phyloP scores from a whole-genome alignment of 306 rosid genomes.

The Hylodesmum podocarpum region DNA sequence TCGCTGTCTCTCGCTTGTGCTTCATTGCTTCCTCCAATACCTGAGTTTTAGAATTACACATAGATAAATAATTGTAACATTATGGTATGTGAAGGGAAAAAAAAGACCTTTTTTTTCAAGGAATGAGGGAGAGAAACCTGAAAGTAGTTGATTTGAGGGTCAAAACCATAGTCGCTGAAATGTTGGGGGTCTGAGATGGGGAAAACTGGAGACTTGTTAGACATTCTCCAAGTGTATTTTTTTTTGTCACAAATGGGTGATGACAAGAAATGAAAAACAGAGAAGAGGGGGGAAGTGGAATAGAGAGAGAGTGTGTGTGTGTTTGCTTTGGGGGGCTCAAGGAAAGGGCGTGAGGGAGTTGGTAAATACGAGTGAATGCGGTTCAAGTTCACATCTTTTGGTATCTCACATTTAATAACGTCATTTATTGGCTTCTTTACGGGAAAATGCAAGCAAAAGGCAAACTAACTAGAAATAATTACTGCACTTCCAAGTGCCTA shows the following conservation, averaged over 20 bases:
- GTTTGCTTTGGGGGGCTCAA: conserved; percentile 26
- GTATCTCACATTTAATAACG: background rate
- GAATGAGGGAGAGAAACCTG: conserved; percentile 56
- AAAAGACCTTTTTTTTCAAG: background rate
- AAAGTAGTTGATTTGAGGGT: conserved; percentile 85
- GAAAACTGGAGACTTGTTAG: conserved; percentile 72
- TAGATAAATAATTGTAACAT: background rate
- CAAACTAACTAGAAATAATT: background rate
- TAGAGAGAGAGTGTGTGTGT: background rate
- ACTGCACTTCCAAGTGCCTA: background rate
- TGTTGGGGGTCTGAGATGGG: conserved; percentile 88
- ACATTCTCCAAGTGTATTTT: too few relatives aligned
- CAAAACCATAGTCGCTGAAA: conserved; percentile 96
- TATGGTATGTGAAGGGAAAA: background rate
- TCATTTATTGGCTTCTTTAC: background rate
- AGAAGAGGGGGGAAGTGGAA: background rate
- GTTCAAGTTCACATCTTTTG: background rate
- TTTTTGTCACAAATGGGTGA: background rate
- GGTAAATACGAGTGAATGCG: conserved; percentile 45
- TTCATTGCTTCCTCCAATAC: conserved; percentile 85
- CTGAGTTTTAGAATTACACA: conserved; percentile 24
- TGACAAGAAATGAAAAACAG: background rate
- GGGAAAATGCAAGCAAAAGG: background rate
- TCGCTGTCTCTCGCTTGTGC: conserved; percentile 62
- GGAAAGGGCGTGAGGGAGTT: conserved; percentile 18